These are phyloP conservation scores for Coccomyxa sp. DNA, from an alignment of 139 green algal species.

Conservation along the genomic window DNA sequence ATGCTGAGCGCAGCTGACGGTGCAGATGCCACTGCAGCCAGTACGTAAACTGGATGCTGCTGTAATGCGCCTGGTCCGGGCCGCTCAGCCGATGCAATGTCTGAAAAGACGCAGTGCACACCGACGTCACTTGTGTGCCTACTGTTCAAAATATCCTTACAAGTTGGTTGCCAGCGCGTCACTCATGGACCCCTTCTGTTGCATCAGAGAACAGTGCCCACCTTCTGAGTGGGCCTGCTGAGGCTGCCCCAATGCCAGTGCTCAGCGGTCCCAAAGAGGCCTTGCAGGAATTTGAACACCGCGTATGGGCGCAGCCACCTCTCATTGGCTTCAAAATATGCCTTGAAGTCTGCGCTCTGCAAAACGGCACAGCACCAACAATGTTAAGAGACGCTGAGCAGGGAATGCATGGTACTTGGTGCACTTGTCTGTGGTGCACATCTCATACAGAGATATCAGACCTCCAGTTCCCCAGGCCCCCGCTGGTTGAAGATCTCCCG, in stretches of 20 bases:
- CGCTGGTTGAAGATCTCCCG: constrained; percentile 43
- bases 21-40: constrained; percentile 89
- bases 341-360: constrained; percentile 25
- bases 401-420: too few species aligned
- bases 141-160: too few species aligned
- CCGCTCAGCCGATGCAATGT: constrained; percentile 51
- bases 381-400: too few species aligned
- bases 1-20: constrained; percentile 66
- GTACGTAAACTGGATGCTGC: constrained; percentile 52
- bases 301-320: constrained; percentile 89
- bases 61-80: constrained; percentile 40
- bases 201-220: background rate
- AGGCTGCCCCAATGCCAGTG: constrained; percentile 88
- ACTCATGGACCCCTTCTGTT: too few species aligned
- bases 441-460: background rate
- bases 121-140: too few species aligned
- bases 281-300: constrained; percentile 77
- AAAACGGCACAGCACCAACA: background rate
- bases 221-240: constrained; percentile 27
- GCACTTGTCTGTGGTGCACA: too few species aligned
- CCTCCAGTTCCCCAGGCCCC: constrained; percentile 31
- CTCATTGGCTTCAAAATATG: constrained; percentile 62
- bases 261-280: constrained; percentile 85
- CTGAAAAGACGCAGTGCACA: constrained; percentile 9
- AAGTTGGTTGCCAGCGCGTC: too few species aligned